These are phyloP conservation scores for Cordyceps cicadae DNA, from an alignment of 2,329 filamentous ascomycete genomes.

Conservation along the genomic window DNA sequence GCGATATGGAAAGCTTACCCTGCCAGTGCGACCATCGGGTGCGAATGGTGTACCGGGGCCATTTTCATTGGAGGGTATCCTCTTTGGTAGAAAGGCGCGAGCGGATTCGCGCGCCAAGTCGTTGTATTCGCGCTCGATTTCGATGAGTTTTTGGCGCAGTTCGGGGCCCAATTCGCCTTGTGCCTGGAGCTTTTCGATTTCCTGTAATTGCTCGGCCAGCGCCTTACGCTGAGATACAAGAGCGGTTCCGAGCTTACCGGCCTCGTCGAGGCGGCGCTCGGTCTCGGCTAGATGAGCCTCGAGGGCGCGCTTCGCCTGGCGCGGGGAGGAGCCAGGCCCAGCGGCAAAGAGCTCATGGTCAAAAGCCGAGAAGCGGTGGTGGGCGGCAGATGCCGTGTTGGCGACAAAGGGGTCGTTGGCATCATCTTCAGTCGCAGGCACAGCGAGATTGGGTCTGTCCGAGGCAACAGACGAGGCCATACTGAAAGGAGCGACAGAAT, in stretches of 20 bases:
- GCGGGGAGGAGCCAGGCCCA: slow-evolving; percentile 68
- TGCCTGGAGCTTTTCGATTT: slow-evolving; percentile 69
- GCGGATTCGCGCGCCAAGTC: slow-evolving; percentile 87
- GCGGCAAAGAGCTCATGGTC: slow-evolving; percentile 73
- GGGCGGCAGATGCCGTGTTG: slow-evolving; percentile 34
- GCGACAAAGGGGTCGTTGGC: slow-evolving; percentile 52
- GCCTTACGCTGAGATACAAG: slow-evolving; percentile 82
- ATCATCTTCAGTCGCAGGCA: slow-evolving; percentile 36
- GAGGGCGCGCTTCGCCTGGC: slow-evolving; percentile 78
- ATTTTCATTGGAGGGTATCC: slow-evolving; percentile 62
- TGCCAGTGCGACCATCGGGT: slow-evolving; percentile 42
- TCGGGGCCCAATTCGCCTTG: slow-evolving; percentile 76
- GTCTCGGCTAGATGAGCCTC: slow-evolving; percentile 91
- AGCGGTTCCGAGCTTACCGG: slow-evolving; percentile 78
- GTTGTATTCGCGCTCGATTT: slow-evolving; percentile 91
- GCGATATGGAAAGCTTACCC: slow-evolving; percentile 34
- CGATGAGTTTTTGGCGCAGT: slow-evolving; percentile 70
- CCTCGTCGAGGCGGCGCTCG: slow-evolving; percentile 82
- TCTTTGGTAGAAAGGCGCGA: slow-evolving; percentile 75
- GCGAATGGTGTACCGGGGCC: slow-evolving; percentile 44
- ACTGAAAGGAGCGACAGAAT: slow-evolving; percentile 16
- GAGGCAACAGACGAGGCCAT: slow-evolving; percentile 38
- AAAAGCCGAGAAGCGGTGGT: slow-evolving; percentile 73
- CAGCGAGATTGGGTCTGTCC: slow-evolving; percentile 34
- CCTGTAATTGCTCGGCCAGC: slow-evolving; percentile 69